These are phyloP conservation scores for Posidonia australis DNA, from an alignment of 106 monocot species.

Conservation along the genomic window DNA sequence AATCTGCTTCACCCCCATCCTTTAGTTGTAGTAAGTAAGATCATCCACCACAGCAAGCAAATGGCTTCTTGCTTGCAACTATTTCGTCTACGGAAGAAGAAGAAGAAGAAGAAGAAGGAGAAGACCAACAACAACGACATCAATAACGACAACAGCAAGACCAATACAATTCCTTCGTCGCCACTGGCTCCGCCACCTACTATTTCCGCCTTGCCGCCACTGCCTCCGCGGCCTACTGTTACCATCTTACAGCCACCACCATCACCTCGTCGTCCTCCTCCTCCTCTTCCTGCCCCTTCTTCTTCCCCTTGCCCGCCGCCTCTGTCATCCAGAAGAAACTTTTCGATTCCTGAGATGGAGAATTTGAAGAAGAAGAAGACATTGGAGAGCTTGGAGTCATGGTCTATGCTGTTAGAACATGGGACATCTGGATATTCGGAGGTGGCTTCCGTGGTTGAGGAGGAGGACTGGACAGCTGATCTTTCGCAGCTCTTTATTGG, in stretches of 20 bases:
- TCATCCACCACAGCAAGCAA: too few relatives aligned
- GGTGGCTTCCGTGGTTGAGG: conserved; percentile 16
- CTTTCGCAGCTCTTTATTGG: conserved; percentile 86
- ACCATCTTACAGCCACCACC: background rate
- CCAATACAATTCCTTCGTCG: too few relatives aligned
- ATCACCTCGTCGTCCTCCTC: background rate
- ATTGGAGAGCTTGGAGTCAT: conserved; percentile 81
- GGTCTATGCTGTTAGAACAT: conserved; percentile 80
- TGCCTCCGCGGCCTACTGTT: background rate
- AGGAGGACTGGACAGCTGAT: conserved; percentile 93
- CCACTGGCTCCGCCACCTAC: background rate
- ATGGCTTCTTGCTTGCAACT: too few relatives aligned
- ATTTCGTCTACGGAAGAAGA: too few relatives aligned
- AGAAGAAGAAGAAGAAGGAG: too few relatives aligned
- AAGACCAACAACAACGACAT: too few relatives aligned
- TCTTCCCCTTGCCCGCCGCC: background rate
- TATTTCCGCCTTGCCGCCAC: conserved; percentile 8
- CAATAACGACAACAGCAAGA: too few relatives aligned
- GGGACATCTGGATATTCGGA: conserved; percentile 25
- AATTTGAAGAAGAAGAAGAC: conserved; percentile 66
- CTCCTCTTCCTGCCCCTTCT: background rate
- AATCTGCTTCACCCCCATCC: too few relatives aligned
- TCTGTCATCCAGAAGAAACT: conserved; percentile 1
- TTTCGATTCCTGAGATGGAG: conserved; percentile 32
- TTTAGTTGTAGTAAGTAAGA: too few relatives aligned